phyloP scores from a whole-genome alignment of 805 yeast species.

The Starmerella floris region DNA sequence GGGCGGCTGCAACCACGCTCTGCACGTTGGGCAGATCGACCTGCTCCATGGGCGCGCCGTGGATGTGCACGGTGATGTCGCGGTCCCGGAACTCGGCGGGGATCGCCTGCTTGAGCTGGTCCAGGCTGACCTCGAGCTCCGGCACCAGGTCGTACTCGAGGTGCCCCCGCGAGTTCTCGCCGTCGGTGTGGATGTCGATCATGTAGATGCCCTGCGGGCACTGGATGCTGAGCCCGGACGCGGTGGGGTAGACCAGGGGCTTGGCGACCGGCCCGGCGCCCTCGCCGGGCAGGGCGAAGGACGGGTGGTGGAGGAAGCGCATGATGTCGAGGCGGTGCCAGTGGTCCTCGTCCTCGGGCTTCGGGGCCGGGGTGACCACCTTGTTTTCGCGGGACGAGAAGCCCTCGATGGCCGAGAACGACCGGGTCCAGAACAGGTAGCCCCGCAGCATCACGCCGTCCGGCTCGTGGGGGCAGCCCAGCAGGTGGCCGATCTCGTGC shows the following conservation, averaged over 20 bases:
- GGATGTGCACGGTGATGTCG: slow-evolving; percentile 29
- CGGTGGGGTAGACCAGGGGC: slow-evolving; percentile 38
- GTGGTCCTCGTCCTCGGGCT: slow-evolving; percentile 54
- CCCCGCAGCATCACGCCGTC: slow-evolving; percentile 84
- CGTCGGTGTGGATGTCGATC: slow-evolving; percentile 56
- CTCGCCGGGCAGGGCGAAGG: slow-evolving; percentile 51
- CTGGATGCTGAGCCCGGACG: slow-evolving; percentile 35
- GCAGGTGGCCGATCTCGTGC: slow-evolving; percentile 86
- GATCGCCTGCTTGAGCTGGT: slow-evolving; percentile 33
- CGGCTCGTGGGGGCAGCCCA: slow-evolving; percentile 88
- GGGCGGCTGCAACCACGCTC: slow-evolving; percentile 6
- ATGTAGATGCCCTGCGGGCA: slow-evolving; percentile 59
- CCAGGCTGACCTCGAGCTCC: slow-evolving; percentile 37
- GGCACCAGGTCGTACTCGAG: slow-evolving; percentile 56
- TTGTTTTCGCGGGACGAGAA: slow-evolving; percentile 26
- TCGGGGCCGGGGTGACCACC: slow-evolving; percentile 30
- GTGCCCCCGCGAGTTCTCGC: slow-evolving; percentile 36
- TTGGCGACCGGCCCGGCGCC: slow-evolving; percentile 35
- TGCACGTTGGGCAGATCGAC: slow-evolving; percentile 40
- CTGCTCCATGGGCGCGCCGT: slow-evolving; percentile 34
- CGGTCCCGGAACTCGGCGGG: slow-evolving; percentile 27
- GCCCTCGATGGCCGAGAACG: slow-evolving; percentile 64
- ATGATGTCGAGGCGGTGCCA: slow-evolving; percentile 78
- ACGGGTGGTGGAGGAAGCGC: slow-evolving; percentile 68
- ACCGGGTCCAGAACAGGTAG: slow-evolving; percentile 65